phyloP scores from a whole-genome alignment of 2,329 filamentous ascomycete genomes.

The Aspergillus sclerotialis region DNA sequence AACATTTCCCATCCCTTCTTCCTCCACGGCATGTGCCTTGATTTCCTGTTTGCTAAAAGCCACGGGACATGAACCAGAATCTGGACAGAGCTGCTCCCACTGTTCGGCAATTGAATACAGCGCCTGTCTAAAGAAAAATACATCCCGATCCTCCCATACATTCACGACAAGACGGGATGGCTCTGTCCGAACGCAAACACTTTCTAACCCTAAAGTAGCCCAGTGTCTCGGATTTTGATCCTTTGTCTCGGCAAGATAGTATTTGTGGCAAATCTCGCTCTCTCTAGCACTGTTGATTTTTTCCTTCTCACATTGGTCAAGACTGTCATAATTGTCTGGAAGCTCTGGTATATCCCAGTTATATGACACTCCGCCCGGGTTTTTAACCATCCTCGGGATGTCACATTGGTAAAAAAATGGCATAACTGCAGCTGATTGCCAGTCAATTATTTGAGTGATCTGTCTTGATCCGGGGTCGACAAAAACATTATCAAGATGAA shows the following conservation, averaged over 20 bases:
- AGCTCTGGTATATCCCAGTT: conserved; percentile 22
- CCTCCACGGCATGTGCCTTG: conserved; percentile 18
- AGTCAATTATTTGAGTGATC: conserved; percentile 23
- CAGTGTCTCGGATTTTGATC: conserved; percentile 22
- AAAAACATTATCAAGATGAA: conserved; percentile 22
- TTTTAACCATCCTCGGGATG: conserved; percentile 22
- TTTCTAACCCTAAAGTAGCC: conserved; percentile 15
- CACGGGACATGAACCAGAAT: conserved; percentile 13
- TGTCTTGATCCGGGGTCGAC: conserved; percentile 15
- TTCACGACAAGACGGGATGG: conserved; percentile 25
- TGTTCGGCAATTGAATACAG: conserved; percentile 16
- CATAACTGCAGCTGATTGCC: conserved; percentile 15
- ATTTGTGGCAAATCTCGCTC: conserved; percentile 27
- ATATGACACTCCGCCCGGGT: conserved; percentile 19
- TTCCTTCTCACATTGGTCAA: conserved; percentile 18
- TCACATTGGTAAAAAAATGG: conserved; percentile 21
- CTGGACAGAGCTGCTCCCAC: conserved; percentile 15
- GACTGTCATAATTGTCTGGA: conserved; percentile 20
- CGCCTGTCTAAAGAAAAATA: conserved; percentile 26
- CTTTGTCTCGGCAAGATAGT: conserved; percentile 24
- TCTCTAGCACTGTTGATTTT: conserved; percentile 21
- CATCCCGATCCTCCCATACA: conserved; percentile 24
- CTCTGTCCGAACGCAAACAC: conserved; percentile 16
- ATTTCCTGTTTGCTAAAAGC: conserved; percentile 15
- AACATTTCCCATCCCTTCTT: conserved; percentile 23